These are phyloP conservation scores for Globisporangium cederbergense DNA, from an alignment of 352 stramenopile genomes.

Conservation along the genomic window DNA sequence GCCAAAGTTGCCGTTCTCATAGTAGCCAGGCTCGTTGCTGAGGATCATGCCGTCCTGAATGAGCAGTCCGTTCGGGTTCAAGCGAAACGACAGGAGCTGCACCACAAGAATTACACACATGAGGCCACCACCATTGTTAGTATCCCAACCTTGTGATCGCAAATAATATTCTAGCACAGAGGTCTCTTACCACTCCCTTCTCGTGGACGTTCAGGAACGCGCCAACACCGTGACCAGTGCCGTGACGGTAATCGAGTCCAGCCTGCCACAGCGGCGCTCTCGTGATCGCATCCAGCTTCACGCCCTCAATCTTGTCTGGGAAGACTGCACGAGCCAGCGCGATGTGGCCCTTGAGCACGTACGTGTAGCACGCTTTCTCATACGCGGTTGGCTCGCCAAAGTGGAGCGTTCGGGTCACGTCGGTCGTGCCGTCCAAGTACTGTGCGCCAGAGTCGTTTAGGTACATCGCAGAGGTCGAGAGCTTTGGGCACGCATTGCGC, in stretches of 20 bases:
- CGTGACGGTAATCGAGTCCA: slow-evolving; percentile 97
- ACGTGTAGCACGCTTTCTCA: slow-evolving; percentile 95
- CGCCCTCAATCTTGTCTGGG: slow-evolving; percentile 91
- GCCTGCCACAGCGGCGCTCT: slow-evolving; percentile 92
- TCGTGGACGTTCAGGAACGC: slow-evolving; percentile 98
- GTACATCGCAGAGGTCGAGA: slow-evolving; percentile 94
- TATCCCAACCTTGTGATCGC: too few relatives aligned
- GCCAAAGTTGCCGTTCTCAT: slow-evolving; percentile 96
- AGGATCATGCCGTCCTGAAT: slow-evolving; percentile 96
- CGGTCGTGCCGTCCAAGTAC: slow-evolving; percentile 98
- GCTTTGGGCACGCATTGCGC: slow-evolving; percentile 71
- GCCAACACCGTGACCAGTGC: slow-evolving; percentile 97
- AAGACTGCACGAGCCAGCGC: slow-evolving; percentile 86
- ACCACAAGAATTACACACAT: background rate
- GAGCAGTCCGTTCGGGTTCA: slow-evolving; percentile 76
- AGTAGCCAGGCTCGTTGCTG: slow-evolving; percentile 98
- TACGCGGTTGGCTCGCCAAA: slow-evolving; percentile 92
- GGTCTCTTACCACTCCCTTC: slow-evolving; percentile 59
- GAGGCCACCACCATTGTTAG: too few relatives aligned
- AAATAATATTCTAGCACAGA: slow-evolving; percentile 5
- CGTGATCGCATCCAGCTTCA: slow-evolving; percentile 96
- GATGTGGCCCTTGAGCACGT: slow-evolving; percentile 98
- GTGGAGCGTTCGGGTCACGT: slow-evolving; percentile 98
- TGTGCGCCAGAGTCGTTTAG: slow-evolving; percentile 99
- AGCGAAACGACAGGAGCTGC: slow-evolving; percentile 78